A percentile compares a stretch with the other conserved stretches of the same genome.
phyloP scores from a whole-genome alignment of 352 stramenopile species.

The Pythium diclinum region DNA sequence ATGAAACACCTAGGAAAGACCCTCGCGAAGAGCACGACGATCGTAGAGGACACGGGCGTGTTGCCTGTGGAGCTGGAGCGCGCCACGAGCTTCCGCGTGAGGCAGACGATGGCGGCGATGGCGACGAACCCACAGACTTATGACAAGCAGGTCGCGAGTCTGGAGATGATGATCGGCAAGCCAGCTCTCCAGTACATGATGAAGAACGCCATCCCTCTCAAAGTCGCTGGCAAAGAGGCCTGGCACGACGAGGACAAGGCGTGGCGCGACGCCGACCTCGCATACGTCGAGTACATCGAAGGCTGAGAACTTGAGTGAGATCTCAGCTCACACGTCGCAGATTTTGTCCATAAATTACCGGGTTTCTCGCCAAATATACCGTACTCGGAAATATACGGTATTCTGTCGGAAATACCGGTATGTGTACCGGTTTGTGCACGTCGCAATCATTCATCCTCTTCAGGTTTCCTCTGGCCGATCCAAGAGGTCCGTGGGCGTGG shows the following conservation, averaged over 20 bases:
- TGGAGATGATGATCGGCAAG: constrained; percentile 76
- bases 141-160: constrained; percentile 28
- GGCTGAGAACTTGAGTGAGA: constrained; percentile 29
- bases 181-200: constrained; percentile 59
- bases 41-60: constrained; percentile 71
- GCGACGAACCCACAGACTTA: constrained; percentile 6
- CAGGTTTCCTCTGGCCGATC: constrained; percentile 11
- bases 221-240: constrained; percentile 49
- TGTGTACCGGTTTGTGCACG: constrained; percentile 3
- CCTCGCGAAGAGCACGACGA: constrained; percentile 52
- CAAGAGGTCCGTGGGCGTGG: neutral
- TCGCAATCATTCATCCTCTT: neutral
- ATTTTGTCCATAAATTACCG: constrained; percentile 6
- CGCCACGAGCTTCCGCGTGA: constrained; percentile 61
- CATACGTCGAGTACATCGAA: constrained; percentile 75
- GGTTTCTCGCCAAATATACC: neutral
- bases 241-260: constrained; percentile 69
- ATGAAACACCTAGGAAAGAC: constrained; percentile 69
- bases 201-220: constrained; percentile 51
- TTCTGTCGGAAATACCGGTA: neutral
- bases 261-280: constrained; percentile 56
- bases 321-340: constrained; percentile 12
- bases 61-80: constrained; percentile 63
- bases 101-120: constrained; percentile 41
- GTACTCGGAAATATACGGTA: neutral